Conservation (phyloP, 2,329 filamentous ascomycete genomes). For the Aaosphaeria pasadenensis region DNA sequence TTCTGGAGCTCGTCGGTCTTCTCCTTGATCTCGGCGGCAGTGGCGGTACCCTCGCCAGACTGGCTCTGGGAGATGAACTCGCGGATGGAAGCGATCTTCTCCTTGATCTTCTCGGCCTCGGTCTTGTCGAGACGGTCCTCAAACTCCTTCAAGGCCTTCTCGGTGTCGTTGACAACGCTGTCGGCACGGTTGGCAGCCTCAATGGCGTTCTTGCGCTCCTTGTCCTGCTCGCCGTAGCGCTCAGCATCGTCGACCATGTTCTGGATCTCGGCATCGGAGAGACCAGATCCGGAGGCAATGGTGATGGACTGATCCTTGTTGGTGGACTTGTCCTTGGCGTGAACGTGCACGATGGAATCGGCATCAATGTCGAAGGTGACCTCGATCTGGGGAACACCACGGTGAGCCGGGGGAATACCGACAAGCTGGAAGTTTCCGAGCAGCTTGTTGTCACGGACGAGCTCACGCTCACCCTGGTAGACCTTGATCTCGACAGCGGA, state of each 20-base stretch:
- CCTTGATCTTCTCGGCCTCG: slow-evolving; percentile 86
- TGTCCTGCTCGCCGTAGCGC: slow-evolving; percentile 91
- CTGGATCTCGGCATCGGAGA: slow-evolving; percentile 91
- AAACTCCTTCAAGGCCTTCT: slow-evolving; percentile 97
- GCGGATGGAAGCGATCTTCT: slow-evolving; percentile 84
- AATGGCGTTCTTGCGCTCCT: slow-evolving; percentile 93
- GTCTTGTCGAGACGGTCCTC: slow-evolving; percentile 95
- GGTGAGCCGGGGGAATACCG: slow-evolving; percentile 92
- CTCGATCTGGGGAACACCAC: slow-evolving; percentile 93
- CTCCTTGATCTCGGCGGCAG: slow-evolving; percentile 91
- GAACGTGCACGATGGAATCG: slow-evolving; percentile 95
- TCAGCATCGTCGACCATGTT: slow-evolving; percentile 97
- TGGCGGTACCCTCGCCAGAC: slow-evolving; percentile 81
- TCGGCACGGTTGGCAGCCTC: slow-evolving; percentile 97
- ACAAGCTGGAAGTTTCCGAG: slow-evolving; percentile 99
- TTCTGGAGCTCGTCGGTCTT: slow-evolving; percentile 98
- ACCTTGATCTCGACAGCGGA: slow-evolving; percentile 99
- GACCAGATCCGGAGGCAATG: slow-evolving; percentile 95
- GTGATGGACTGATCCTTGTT: slow-evolving; percentile 99
- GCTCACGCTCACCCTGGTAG: slow-evolving; percentile 99
- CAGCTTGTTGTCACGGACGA: slow-evolving; percentile 97
- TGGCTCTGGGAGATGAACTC: slow-evolving; percentile 94
- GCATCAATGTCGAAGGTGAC: slow-evolving; percentile 99
- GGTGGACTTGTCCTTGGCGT: slow-evolving; percentile 98
- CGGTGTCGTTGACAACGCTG: slow-evolving; percentile 93